Conservation (phyloP, 176 grass and related monocot species). For the Bolboschoenus planiculmis region DNA sequence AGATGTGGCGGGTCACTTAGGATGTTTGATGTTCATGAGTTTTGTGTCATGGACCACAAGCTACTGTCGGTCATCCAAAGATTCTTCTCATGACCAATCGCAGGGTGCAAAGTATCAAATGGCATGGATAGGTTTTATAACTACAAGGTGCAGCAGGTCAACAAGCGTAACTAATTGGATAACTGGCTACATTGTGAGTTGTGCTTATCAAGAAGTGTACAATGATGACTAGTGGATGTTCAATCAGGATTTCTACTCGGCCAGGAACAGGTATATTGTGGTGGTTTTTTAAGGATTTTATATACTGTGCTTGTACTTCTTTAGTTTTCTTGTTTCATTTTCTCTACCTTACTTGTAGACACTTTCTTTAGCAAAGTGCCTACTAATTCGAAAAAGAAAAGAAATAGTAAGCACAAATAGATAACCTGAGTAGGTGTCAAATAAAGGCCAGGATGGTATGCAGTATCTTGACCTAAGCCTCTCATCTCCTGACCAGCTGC, state of each 20-base stretch:
- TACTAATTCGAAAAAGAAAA: neutral
- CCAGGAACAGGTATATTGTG: neutral
- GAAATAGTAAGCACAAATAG: neutral
- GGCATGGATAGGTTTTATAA: neutral
- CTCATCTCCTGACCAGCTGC: slow-evolving; percentile 85
- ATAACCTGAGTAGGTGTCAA: slow-evolving; percentile 81
- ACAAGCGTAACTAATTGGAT: neutral
- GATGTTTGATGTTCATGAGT: neutral
- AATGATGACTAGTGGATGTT: neutral
- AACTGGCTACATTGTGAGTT: neutral
- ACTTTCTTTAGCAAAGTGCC: neutral
- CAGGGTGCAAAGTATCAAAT: neutral
- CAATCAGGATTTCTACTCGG: neutral
- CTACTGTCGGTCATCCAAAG: neutral
- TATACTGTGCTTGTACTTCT: neutral
- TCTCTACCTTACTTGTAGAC: neutral
- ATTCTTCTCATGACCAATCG: neutral
- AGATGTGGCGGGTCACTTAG: neutral
- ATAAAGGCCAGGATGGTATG: slow-evolving; percentile 96
- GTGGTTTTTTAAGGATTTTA: neutral
- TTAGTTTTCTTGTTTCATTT: neutral
- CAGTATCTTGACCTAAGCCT: slow-evolving; percentile 89
- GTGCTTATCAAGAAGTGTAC: neutral
- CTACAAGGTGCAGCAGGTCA: neutral
- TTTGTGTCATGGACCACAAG: neutral